Conservation (phyloP, 2,329 filamentous ascomycete species). For the Aureobasidium sp. region DNA sequence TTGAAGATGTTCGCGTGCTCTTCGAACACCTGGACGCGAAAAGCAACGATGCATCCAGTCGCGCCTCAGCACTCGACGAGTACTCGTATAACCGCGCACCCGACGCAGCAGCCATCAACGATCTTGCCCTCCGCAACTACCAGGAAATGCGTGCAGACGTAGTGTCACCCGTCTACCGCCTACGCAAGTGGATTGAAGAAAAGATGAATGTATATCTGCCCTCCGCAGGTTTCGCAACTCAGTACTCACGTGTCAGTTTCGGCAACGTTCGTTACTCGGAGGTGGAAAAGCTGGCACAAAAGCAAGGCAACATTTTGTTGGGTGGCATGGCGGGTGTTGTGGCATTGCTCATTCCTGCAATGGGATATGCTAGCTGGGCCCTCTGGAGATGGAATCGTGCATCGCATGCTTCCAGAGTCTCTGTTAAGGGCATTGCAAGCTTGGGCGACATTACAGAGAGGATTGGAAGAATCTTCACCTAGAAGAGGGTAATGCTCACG, state of each 20-base stretch:
- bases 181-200: constrained; percentile 84
- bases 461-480: constrained; percentile 19
- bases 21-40: constrained; percentile 74
- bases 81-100: constrained; percentile 68
- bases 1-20: constrained; percentile 86
- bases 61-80: constrained; percentile 50
- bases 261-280: constrained; percentile 86
- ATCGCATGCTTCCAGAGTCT: not conserved
- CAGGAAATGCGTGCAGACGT: constrained; percentile 88
- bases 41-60: constrained; percentile 33
- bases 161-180: constrained; percentile 63
- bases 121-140: constrained; percentile 85
- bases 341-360: constrained; percentile 25
- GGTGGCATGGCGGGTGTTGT: constrained; percentile 41
- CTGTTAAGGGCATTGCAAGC: constrained; percentile 8
- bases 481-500: not conserved
- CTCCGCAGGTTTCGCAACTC: constrained; percentile 75
- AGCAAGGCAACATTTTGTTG: constrained; percentile 50
- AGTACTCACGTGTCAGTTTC: constrained; percentile 89
- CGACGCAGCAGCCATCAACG: constrained; percentile 85
- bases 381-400: constrained; percentile 22
- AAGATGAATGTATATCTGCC: constrained; percentile 68
- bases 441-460: constrained; percentile 15
- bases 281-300: constrained; percentile 60
- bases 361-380: constrained; percentile 23